Evolutionary conservation across 768 basidiomycete species (phyloP).

Genomic region (Pleurotus giganteus): DNA sequence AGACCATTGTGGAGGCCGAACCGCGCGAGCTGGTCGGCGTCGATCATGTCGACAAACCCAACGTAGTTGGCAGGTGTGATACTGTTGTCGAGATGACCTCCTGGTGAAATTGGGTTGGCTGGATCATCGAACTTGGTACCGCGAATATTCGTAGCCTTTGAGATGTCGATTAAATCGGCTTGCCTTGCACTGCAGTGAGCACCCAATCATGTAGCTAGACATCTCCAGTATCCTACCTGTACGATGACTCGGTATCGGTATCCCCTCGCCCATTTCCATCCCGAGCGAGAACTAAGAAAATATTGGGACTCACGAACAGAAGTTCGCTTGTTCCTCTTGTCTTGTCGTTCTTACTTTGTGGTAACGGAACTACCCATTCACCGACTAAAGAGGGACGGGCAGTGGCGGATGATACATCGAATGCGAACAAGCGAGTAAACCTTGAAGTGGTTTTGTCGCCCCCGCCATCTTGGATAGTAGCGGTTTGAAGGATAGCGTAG

Average conservation of each 20-base stretch:
- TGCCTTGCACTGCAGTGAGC: conserved; percentile 34
- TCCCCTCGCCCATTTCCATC: conserved; percentile 59
- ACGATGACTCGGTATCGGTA: conserved; percentile 45
- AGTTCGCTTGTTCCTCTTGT: conserved; percentile 55
- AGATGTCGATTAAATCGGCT: conserved; percentile 58
- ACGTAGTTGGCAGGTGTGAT: conserved; percentile 55
- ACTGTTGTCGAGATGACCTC: conserved; percentile 42
- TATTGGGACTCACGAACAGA: conserved; percentile 46
- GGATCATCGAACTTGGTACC: conserved; percentile 54
- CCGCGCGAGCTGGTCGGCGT: conserved; percentile 50
- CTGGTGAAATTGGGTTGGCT: conserved; percentile 45
- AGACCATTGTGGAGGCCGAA: conserved; percentile 66
- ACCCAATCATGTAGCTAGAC: background rate
- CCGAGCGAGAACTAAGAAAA: conserved; percentile 60
- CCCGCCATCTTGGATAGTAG: conserved; percentile 64
- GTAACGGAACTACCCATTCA: conserved; percentile 61
- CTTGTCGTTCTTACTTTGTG: conserved; percentile 48
- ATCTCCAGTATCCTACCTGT: conserved; percentile 41
- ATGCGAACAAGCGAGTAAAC: conserved; percentile 57
- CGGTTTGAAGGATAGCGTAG: conserved; percentile 63
- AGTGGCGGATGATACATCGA: conserved; percentile 37
- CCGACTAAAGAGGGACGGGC: conserved; percentile 40
- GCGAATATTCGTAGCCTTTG: conserved; percentile 59
- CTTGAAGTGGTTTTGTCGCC: conserved; percentile 41
- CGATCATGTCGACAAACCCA: conserved; percentile 54